Percentiles rank a stretch among this genome's conserved stretches.
Conservation (phyloP, 2,329 filamentous ascomycete genomes). For the Zasmidium angulare region DNA sequence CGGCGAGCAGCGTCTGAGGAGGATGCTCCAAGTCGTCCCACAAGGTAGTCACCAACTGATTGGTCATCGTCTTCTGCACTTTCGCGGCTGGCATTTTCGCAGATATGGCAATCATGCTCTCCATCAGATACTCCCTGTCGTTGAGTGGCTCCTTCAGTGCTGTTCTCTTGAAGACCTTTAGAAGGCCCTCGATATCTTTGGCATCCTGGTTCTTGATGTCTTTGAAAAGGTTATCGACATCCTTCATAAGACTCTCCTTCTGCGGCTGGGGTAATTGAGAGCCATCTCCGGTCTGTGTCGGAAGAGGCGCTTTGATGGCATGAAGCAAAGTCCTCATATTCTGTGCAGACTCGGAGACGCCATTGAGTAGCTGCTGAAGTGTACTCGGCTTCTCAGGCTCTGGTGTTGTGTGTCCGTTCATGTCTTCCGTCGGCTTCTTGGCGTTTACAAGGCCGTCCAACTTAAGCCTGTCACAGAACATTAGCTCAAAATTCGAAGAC, state of each 20-base stretch:
- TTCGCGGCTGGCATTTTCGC: constrained; percentile 43
- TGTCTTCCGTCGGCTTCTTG: not conserved
- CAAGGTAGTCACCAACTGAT: constrained; percentile 46
- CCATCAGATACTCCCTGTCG: constrained; percentile 64
- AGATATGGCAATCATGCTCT: constrained; percentile 53
- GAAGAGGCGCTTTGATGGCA: constrained; percentile 34
- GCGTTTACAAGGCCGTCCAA: constrained; percentile 5
- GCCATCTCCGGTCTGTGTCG: constrained; percentile 47
- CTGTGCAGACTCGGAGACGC: constrained; percentile 26
- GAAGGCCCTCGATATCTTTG: constrained; percentile 35
- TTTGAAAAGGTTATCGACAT: constrained; percentile 23
- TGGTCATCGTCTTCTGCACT: constrained; percentile 42
- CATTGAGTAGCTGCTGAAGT: constrained; percentile 25
- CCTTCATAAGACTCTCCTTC: constrained; percentile 22
- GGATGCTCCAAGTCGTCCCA: constrained; percentile 52
- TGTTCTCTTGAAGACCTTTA: constrained; percentile 39
- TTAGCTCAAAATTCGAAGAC: not conserved
- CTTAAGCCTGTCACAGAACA: not conserved
- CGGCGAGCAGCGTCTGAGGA: constrained; percentile 44
- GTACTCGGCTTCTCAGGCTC: constrained; percentile 24
- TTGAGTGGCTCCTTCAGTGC: constrained; percentile 54
- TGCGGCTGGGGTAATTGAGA: constrained; percentile 37
- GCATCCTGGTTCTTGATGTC: constrained; percentile 28
- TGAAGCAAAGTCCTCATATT: constrained; percentile 31
- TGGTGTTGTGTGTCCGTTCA: constrained; percentile 4